Percentiles rank a stretch among this genome's conserved stretches.
These are phyloP conservation scores for Starmerella bombicola DNA, from an alignment of 805 yeast species.

Conservation along the genomic window DNA sequence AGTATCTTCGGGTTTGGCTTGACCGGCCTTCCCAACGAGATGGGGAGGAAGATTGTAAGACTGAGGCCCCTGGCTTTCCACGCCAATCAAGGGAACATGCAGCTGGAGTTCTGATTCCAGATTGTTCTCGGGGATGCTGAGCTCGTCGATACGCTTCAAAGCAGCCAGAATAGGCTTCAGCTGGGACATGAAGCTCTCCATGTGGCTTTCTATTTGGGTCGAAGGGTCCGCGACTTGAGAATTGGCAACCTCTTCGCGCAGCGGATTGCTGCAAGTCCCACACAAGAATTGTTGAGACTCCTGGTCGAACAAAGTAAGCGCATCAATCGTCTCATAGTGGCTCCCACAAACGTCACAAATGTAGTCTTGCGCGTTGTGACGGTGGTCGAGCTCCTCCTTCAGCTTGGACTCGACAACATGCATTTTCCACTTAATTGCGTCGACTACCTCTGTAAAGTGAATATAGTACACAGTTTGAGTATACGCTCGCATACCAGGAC, in stretches of 20 bases:
- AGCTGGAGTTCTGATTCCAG: conserved; percentile 73
- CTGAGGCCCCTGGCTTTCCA: conserved; percentile 9
- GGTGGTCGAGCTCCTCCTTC: conserved; percentile 71
- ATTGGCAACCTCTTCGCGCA: conserved; percentile 51
- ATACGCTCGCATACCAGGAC: conserved; percentile 51
- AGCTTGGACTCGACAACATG: conserved; percentile 69
- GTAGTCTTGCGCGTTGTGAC: conserved; percentile 87
- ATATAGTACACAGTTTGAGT: conserved; percentile 74
- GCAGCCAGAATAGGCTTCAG: conserved; percentile 76
- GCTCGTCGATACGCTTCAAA: conserved; percentile 70
- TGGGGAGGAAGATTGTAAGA: conserved; percentile 17
- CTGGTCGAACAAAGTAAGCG: conserved; percentile 65
- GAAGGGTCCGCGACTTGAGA: conserved; percentile 1
- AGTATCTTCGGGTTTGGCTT: conserved; percentile 4
- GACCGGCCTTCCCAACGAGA: conserved; percentile 5
- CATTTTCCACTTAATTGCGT: conserved; percentile 91
- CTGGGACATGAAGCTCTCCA: conserved; percentile 77
- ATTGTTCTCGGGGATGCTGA: conserved; percentile 71
- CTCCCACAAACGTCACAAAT: conserved; percentile 76
- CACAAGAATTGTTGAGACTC: conserved; percentile 75
- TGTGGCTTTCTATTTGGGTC: conserved; percentile 27
- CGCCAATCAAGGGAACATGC: conserved; percentile 48
- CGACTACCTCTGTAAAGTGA: conserved; percentile 86
- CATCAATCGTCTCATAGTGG: conserved; percentile 76
- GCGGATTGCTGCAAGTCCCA: conserved; percentile 62